Base-by-base conservation (phyloP, 2,329 filamentous ascomycete species). In the Cercospora citrullina region DNA sequence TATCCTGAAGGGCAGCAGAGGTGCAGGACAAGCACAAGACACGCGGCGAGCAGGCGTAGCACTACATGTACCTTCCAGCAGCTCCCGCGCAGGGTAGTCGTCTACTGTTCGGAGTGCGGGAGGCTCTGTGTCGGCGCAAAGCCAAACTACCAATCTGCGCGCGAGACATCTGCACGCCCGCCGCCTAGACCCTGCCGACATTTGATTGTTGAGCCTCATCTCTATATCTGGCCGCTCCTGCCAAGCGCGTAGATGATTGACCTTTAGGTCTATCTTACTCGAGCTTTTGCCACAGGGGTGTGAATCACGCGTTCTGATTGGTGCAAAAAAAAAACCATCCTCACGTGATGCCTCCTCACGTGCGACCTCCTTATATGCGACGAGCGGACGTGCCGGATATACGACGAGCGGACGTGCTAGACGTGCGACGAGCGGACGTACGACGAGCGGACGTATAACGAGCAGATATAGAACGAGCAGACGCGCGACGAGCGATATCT, bases 131-230 rank as follows among this genome's bases (percentile, higher is more conserved):
- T 33, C 16, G 16, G 55, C 31, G 55, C 16, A 59, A 59, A 59
- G 4, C n/a, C 28, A 31, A 59, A 59, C 18, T 36, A 59, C 55
- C 55, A 59, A 59, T 59, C 28, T 59, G 28, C 55, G 18, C 5
- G 28, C 55, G 28, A 36, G 55, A 59, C 55, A 59, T 59, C n/a
- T 59, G 28, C 55, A 59, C 55, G 55, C 48, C 48, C 48, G 48
- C 31, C 55, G 16, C 55, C 55, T 30, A 16, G 48, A 9, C 9
- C 55, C 30, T 59, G 30, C 55, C 12, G 48, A 16, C 48, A 55
- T 55, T 55, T 30, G 48, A n/a, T 55, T 28, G 48, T 55, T 55
- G 48, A 55, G 48, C 48, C 48, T 55, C 48, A 55, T 55, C 48
- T n/a, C 48, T 55, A 55, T 55, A 55, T 55, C 48, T 55, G 48